These are phyloP conservation scores for Acanthamoeba lenticulata DNA, from an alignment of 208 protist genomes.

Conservation along the genomic window DNA sequence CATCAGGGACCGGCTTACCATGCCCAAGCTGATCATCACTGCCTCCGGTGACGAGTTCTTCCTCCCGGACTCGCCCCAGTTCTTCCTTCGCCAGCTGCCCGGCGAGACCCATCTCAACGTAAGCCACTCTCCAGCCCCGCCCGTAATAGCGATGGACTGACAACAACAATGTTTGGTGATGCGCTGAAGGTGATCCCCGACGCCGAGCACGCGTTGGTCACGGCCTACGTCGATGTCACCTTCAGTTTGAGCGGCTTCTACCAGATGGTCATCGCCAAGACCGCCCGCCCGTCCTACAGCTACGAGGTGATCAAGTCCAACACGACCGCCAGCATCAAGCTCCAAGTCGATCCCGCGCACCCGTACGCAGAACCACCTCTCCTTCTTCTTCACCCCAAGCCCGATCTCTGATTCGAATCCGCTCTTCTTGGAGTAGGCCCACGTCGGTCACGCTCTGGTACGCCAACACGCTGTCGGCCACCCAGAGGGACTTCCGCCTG, in stretches of 20 bases:
- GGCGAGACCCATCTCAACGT: slow-evolving; percentile 71
- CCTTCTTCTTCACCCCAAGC: neutral
- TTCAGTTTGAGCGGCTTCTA: slow-evolving; percentile 5
- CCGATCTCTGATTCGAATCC: neutral
- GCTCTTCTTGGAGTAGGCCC: neutral
- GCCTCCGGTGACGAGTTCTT: slow-evolving; percentile 78
- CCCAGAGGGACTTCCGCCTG: slow-evolving; percentile 41
- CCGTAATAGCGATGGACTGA: neutral
- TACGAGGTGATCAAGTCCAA: slow-evolving; percentile 20
- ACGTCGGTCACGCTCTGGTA: slow-evolving; percentile 29
- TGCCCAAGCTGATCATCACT: slow-evolving; percentile 54
- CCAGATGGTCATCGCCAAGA: neutral
- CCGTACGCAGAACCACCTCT: neutral
- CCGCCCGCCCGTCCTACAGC: neutral
- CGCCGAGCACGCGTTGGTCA: slow-evolving; percentile 30
- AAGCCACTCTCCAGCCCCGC: neutral
- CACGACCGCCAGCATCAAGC: slow-evolving; percentile 29
- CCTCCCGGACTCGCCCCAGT: slow-evolving; percentile 68
- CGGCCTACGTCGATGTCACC: neutral
- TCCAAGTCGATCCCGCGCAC: neutral
- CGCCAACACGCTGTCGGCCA: slow-evolving; percentile 8
- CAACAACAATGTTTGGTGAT: neutral
- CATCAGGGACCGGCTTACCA: slow-evolving; percentile 22
- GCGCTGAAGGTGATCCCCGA: neutral
- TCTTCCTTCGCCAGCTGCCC: slow-evolving; percentile 68